Percentiles rank a stretch among this genome's conserved stretches.
These are phyloP conservation scores for Solanum commersonii DNA, from an alignment of 257 asterid species.

Conservation along the genomic window DNA sequence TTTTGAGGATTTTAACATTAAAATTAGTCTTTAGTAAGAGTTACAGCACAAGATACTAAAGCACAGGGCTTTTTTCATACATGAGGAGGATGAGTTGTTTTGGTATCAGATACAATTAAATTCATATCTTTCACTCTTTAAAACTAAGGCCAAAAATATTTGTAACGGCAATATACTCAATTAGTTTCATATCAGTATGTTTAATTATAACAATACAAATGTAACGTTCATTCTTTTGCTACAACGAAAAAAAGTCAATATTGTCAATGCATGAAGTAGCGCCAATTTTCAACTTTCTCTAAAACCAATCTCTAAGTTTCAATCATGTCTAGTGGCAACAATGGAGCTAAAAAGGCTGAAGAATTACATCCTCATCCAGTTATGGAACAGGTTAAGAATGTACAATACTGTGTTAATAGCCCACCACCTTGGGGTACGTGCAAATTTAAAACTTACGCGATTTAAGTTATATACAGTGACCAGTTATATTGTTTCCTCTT, in stretches of 20 bases:
- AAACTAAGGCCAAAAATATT: neutral
- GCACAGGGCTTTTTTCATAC: neutral
- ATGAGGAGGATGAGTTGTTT: neutral
- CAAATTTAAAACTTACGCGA: neutral
- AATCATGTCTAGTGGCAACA: constrained; percentile 12
- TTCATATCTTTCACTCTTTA: neutral
- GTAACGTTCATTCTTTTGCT: neutral
- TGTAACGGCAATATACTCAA: neutral
- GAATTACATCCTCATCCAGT: constrained; percentile 40
- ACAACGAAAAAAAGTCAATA: neutral
- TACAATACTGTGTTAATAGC: constrained; percentile 66
- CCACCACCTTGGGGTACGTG: constrained; percentile 61
- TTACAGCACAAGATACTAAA: neutral
- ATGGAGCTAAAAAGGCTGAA: neutral
- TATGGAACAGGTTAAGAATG: constrained; percentile 53
- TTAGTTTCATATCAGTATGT: neutral
- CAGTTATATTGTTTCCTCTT: neutral
- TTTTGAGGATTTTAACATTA: neutral
- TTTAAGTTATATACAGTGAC: neutral
- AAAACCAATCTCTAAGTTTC: neutral
- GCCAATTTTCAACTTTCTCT: neutral
- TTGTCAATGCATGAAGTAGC: neutral
- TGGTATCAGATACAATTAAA: neutral
- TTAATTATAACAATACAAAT: neutral
- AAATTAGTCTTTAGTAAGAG: neutral